A percentile compares a stretch with the other conserved stretches of the same genome.
Conservation (phyloP, 306 rosid species). For the Cucurbita pepo region DNA sequence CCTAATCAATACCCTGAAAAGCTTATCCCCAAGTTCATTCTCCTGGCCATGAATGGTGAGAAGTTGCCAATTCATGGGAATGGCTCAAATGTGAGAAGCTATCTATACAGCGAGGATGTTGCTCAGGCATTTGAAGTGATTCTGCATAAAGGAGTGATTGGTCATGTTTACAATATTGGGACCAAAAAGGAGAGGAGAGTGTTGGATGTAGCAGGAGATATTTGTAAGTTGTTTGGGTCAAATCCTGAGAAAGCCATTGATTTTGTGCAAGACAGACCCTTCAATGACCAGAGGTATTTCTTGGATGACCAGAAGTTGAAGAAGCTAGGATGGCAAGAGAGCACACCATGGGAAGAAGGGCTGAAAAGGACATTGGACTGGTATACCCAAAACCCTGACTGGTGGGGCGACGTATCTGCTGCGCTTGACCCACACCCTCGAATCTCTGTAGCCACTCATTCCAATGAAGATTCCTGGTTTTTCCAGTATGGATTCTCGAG, state of each 20-base stretch:
- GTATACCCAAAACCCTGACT: constrained; percentile 39
- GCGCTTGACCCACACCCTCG: constrained; percentile 56
- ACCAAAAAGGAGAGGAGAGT: constrained; percentile 54
- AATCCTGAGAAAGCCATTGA: constrained; percentile 30
- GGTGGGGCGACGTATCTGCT: constrained; percentile 70
- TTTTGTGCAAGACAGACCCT: constrained; percentile 65
- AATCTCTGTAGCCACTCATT: constrained; percentile 26
- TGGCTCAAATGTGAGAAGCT: constrained; percentile 69
- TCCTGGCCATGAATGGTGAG: constrained; percentile 53
- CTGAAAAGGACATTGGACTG: constrained; percentile 46
- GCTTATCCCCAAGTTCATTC: constrained; percentile 52
- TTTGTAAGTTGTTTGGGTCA: constrained; percentile 33
- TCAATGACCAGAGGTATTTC: constrained; percentile 62
- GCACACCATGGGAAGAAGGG: constrained; percentile 50
- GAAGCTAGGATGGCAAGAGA: constrained; percentile 55
- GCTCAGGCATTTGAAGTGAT: constrained; percentile 75
- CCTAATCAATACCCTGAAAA: constrained; percentile 65
- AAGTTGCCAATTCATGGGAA: constrained; percentile 59
- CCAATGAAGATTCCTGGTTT: constrained; percentile 42
- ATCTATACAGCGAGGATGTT: constrained; percentile 43
- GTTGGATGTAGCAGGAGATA: constrained; percentile 37
- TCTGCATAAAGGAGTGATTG: constrained; percentile 54
- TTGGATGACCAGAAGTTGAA: constrained; percentile 62
- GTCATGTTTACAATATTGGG: constrained; percentile 53
- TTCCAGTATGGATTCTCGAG: constrained; percentile 17